Evolutionary conservation across 192 early-diverging fungal species (phyloP).

Genomic region (Coemansia sp.): DNA sequence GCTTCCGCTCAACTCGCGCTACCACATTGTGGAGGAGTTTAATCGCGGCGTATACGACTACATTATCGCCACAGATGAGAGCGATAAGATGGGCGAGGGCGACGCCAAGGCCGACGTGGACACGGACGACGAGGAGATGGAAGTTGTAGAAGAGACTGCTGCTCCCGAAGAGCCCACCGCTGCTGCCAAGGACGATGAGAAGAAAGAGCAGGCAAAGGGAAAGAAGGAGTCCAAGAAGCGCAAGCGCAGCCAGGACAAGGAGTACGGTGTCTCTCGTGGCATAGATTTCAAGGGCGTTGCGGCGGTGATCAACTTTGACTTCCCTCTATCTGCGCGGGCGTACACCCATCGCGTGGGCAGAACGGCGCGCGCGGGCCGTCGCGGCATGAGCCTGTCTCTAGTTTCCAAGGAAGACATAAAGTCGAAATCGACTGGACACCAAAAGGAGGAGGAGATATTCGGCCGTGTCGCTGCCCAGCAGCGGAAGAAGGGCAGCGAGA

Average conservation of each 20-base stretch:
- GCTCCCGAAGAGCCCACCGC: constrained; percentile 28
- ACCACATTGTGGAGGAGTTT: constrained; percentile 97
- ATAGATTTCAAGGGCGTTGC: constrained; percentile 94
- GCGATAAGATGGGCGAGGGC: constrained; percentile 67
- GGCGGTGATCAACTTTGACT: constrained; percentile 97
- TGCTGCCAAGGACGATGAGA: constrained; percentile 9
- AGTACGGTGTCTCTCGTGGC: constrained; percentile 95
- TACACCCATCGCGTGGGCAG: constrained; percentile 96
- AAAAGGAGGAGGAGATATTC: constrained; percentile 70
- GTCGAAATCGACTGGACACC: constrained; percentile 18
- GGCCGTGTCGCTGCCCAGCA: constrained; percentile 77
- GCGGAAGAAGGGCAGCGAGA: constrained; percentile 46
- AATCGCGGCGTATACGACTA: constrained; percentile 95
- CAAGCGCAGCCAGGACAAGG: constrained; percentile 67
- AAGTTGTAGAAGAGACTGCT: constrained; percentile 22
- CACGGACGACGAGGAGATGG: constrained; percentile 41
- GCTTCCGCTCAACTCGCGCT: constrained; percentile 88
- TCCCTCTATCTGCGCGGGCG: constrained; percentile 80
- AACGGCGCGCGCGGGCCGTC: constrained; percentile 89
- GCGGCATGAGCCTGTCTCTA: constrained; percentile 90
- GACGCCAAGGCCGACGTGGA: constrained; percentile 62
- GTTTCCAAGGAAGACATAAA: constrained; percentile 63
- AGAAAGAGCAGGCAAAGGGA: constrained; percentile 18
- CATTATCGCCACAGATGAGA: constrained; percentile 95
- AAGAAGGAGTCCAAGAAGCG: constrained; percentile 51